A percentile compares a stretch with the other conserved stretches of the same genome.
Conservation (phyloP, 441 rosid species). For the Pelargonium fulgidum region DNA sequence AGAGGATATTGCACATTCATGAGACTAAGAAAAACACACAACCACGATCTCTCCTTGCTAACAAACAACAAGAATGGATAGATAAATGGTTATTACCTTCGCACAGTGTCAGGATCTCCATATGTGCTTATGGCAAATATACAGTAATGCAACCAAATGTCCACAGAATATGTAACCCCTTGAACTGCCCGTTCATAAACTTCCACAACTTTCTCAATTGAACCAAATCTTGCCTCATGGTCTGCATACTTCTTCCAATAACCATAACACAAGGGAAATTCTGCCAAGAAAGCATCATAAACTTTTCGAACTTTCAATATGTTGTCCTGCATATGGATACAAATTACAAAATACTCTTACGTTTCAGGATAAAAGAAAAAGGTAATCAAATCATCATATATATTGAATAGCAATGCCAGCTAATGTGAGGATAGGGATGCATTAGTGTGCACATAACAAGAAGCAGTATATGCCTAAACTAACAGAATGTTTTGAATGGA, state of each 20-base stretch:
- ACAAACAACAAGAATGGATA: conserved; percentile 22
- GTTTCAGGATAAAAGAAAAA: background rate
- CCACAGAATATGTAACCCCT: conserved; percentile 24
- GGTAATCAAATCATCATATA: background rate
- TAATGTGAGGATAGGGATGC: background rate
- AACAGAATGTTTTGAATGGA: background rate
- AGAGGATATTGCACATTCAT: conserved; percentile 33
- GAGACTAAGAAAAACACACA: conserved; percentile 27
- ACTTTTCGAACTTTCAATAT: conserved; percentile 19
- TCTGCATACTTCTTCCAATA: conserved; percentile 26
- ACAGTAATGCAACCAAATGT: conserved; percentile 24
- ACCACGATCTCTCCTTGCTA: conserved; percentile 27
- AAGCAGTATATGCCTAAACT: background rate
- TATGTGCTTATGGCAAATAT: conserved; percentile 59
- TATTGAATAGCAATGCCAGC: background rate
- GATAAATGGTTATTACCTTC: conserved; percentile 60
- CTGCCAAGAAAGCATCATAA: conserved; percentile 23
- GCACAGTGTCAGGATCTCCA: conserved; percentile 86
- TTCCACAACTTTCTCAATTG: conserved; percentile 21
- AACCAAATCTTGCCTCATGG: conserved; percentile 18
- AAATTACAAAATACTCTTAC: background rate
- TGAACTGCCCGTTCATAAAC: conserved; percentile 24
- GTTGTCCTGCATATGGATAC: conserved; percentile 19
- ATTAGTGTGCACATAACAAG: background rate
- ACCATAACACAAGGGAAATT: conserved; percentile 27